Percentiles rank a stretch among this genome's conserved stretches.
phyloP scores from a whole-genome alignment of 1,284 basidiomycete genomes.

The Irpex sp. region DNA sequence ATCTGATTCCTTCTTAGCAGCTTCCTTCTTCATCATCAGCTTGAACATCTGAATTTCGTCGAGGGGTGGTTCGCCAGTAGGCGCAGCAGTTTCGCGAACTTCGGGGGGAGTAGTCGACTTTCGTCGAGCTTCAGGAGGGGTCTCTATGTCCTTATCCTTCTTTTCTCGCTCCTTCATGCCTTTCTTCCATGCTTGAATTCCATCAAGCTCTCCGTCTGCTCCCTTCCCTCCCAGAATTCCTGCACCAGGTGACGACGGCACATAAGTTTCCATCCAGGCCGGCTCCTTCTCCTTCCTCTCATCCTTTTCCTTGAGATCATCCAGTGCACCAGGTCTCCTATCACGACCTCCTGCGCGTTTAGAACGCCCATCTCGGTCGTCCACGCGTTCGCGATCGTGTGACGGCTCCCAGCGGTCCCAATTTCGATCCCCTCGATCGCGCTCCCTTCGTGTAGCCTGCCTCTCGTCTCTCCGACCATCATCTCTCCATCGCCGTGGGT shows the following conservation, averaged over 20 bases:
- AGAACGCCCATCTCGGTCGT: slow-evolving; percentile 60
- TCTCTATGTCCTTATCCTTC: slow-evolving; percentile 40
- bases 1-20: slow-evolving; percentile 60
- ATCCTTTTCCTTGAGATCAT: slow-evolving; percentile 55
- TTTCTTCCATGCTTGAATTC: slow-evolving; percentile 89
- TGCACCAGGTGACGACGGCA: slow-evolving; percentile 50
- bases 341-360: slow-evolving; percentile 61
- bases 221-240: slow-evolving; percentile 63
- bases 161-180: slow-evolving; percentile 80
- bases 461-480: slow-evolving; percentile 77
- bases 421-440: slow-evolving; percentile 30
- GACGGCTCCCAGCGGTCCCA: slow-evolving; percentile 32
- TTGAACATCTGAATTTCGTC: slow-evolving; percentile 89
- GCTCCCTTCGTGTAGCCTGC: slow-evolving; percentile 54
- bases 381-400: slow-evolving; percentile 52
- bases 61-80: slow-evolving; percentile 32
- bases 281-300: slow-evolving; percentile 72
- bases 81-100: slow-evolving; percentile 5
- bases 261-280: slow-evolving; percentile 90
- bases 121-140: slow-evolving; percentile 22
- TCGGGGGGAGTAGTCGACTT: slow-evolving; percentile 17
- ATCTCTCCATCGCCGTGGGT: slow-evolving; percentile 70
- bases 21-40: slow-evolving; percentile 79
- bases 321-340: slow-evolving; percentile 41
- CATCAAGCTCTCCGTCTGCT: slow-evolving; percentile 68